Percentiles rank a stretch among this genome's conserved stretches.
Conservation (phyloP, 139 green algal genomes). For the Micromonas pusilla region DNA sequence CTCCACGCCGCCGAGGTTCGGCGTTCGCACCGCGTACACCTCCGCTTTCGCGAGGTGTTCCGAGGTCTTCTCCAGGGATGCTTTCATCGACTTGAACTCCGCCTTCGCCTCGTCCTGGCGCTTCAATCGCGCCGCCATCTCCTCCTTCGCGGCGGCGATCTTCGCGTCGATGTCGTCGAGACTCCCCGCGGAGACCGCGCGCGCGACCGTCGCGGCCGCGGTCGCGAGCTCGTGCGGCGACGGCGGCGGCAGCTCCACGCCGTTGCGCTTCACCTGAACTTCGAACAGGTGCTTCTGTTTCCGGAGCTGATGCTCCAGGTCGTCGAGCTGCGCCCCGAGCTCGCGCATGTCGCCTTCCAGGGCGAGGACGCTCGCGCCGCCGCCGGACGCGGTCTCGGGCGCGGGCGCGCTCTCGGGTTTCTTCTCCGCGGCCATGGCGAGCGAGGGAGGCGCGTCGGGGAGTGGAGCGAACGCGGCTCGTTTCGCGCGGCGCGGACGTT, state of each 20-base stretch:
- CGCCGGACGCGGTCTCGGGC: too few species aligned
- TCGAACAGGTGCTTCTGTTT: neutral
- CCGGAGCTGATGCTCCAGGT: neutral
- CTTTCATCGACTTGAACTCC: neutral
- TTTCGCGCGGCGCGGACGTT: too few species aligned
- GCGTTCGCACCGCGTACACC: neutral
- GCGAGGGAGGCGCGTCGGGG: too few species aligned
- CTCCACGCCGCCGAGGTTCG: too few species aligned
- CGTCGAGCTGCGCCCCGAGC: neutral
- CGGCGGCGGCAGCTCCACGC: too few species aligned
- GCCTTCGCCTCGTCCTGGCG: neutral
- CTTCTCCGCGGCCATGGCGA: too few species aligned
- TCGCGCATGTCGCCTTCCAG: neutral
- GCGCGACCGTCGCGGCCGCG: too few species aligned
- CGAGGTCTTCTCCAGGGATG: neutral
- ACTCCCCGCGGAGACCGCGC: neutral
- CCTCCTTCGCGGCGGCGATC: neutral
- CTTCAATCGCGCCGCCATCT: neutral
- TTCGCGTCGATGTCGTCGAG: neutral
- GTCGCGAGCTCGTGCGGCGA: too few species aligned
- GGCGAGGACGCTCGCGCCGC: neutral
- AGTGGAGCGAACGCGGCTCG: too few species aligned
- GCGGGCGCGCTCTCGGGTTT: neutral
- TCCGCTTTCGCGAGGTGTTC: neutral
- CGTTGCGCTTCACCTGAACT: neutral